These are phyloP conservation scores for Leucocoprinus leucothites DNA, from an alignment of 768 basidiomycete genomes.

Conservation along the genomic window DNA sequence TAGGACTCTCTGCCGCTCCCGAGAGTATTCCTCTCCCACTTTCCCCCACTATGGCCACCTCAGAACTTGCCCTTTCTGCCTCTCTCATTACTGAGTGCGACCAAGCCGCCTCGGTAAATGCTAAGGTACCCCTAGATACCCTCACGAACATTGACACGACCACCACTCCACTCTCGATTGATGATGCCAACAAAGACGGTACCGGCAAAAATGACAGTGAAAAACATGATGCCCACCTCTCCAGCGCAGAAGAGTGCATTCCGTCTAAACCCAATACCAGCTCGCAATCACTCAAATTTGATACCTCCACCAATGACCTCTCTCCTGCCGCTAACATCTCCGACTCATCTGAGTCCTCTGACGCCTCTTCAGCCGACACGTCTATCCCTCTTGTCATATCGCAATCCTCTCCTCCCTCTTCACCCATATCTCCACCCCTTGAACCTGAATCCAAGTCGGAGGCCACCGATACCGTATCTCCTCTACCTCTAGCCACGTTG, in stretches of 20 bases:
- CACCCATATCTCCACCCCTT: constrained; percentile 15
- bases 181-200: not conserved
- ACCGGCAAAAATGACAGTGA: not conserved
- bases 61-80: not conserved
- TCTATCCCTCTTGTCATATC: constrained; percentile 21
- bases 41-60: not conserved
- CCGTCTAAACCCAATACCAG: not conserved
- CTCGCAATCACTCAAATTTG: not conserved
- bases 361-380: constrained; percentile 21
- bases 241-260: not conserved
- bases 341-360: constrained; percentile 21
- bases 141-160: too few species aligned
- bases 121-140: too few species aligned
- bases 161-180: not conserved
- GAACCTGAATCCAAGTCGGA: not conserved
- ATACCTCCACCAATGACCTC: not conserved
- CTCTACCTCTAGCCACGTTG: constrained; percentile 22
- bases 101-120: too few species aligned
- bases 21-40: constrained; percentile 5
- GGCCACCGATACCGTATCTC: constrained; percentile 11
- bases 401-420: constrained; percentile 19
- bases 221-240: not conserved
- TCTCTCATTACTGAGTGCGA: too few species aligned
- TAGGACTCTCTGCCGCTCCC: not conserved
- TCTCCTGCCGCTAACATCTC: not conserved